phyloP scores from a whole-genome alignment of 768 basidiomycete species.

The Hypsizygus marmoreus region DNA sequence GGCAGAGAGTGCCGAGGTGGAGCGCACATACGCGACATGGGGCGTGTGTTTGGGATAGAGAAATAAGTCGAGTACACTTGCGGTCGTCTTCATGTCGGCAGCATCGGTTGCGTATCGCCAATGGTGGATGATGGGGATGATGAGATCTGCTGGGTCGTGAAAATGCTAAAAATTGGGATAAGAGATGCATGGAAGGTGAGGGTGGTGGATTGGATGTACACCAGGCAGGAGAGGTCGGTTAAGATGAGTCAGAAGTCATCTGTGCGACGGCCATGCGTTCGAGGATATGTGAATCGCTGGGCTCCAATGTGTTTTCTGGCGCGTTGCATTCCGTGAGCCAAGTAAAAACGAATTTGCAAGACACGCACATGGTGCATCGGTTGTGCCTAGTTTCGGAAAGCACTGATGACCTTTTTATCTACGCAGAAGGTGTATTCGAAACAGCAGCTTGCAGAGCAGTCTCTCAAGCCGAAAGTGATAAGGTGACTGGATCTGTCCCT shows the following conservation, averaged over 20 bases:
- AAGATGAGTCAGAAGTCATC: constrained; percentile 2
- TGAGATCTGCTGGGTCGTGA: constrained; percentile 8
- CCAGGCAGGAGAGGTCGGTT: constrained; percentile 4
- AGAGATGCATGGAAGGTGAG: neutral
- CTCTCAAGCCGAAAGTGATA: constrained; percentile 7
- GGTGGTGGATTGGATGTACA: neutral
- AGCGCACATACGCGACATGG: constrained; percentile 4
- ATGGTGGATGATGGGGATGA: constrained; percentile 9
- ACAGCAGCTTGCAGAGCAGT: constrained; percentile 1
- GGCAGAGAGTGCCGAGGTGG: neutral
- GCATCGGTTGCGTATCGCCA: constrained; percentile 7
- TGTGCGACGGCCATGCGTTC: constrained; percentile 12
- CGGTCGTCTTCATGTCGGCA: neutral
- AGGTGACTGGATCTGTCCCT: constrained; percentile 8
- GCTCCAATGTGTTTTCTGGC: constrained; percentile 9
- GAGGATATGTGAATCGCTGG: constrained; percentile 3
- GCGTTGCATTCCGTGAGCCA: neutral
- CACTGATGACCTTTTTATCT: constrained; percentile 4
- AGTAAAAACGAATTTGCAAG: neutral
- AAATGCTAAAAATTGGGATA: neutral
- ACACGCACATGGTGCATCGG: constrained; percentile 14
- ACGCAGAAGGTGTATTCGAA: constrained; percentile 1
- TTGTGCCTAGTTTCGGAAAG: constrained; percentile 7
- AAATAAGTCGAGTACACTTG: neutral
- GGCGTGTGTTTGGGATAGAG: constrained; percentile 3